Percentiles rank a stretch among this genome's conserved stretches.
Conservation (phyloP, 1,139 yeast genomes). For the Meyerozyma elateridarum region DNA sequence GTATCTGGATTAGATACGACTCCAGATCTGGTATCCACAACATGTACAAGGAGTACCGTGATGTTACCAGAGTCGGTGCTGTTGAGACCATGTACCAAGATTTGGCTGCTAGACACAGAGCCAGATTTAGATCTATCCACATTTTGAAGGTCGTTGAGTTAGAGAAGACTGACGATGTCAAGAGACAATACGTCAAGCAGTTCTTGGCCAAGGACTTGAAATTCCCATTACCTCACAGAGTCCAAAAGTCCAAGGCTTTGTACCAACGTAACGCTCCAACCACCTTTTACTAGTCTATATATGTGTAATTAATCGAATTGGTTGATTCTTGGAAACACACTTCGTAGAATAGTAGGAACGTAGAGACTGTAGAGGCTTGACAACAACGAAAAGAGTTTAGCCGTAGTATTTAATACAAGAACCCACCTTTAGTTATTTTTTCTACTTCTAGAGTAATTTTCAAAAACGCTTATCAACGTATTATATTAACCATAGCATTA, state of each 20-base stretch:
- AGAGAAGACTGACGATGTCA: conserved; percentile 95
- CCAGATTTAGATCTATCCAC: conserved; percentile 99
- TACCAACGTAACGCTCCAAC: conserved; percentile 93
- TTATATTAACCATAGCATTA: too few relatives aligned
- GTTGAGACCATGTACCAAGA: conserved; percentile 99
- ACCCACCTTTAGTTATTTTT: too few relatives aligned
- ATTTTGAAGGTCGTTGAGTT: conserved; percentile 98
- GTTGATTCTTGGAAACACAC: conserved; percentile 2
- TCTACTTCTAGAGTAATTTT: too few relatives aligned
- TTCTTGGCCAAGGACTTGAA: conserved; percentile 92
- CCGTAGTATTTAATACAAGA: too few relatives aligned
- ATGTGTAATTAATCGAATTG: conserved; percentile 4
- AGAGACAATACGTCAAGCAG: conserved; percentile 99
- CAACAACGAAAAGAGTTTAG: too few relatives aligned
- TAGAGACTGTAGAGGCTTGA: too few relatives aligned
- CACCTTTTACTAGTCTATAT: conserved; percentile 74
- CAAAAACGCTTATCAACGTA: too few relatives aligned
- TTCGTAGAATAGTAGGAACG: too few relatives aligned
- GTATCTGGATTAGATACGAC: conserved; percentile 99
- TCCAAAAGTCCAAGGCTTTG: conserved; percentile 83
- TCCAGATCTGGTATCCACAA: conserved; percentile 99
- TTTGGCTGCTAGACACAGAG: conserved; percentile 99
- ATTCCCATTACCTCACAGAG: conserved; percentile 99
- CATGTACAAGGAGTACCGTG: conserved; percentile 99
- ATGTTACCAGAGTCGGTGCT: conserved; percentile 98